Evolutionary conservation across 192 early-diverging fungal species (phyloP), one percentile per base, ranked within the genome.

Genomic region (Backusella westeae): DNA sequence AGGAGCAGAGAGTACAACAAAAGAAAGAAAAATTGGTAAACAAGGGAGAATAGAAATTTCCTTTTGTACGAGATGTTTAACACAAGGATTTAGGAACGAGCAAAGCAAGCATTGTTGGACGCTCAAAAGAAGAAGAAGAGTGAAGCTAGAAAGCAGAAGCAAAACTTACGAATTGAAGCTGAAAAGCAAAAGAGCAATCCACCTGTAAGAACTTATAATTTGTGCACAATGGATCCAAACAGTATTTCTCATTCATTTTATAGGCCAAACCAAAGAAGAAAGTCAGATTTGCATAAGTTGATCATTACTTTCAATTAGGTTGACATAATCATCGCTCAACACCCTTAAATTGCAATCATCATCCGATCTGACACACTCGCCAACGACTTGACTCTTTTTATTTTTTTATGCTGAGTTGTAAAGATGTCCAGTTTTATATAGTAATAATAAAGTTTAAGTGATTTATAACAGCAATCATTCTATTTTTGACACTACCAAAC

Each of bases 271-370:
- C 44, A 2, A 71, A 71, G 41, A 71, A 71, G 70, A 71, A 32
- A 29, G 70, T 71, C 0, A 71, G 70, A 71, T 71, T 71, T 19
- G 35, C 70, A 71, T 71, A 71, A 7, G 42, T 5, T 44, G 42
- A 42, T 1, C 26, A 32, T 32, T 32, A 32, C 29, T 32, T 32
- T 32, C 29, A 32, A 32, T 32, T 32, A 32, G 29, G 29, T 1
- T 32, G 32, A 32, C 32, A 32, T 32, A 32, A 1, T 63, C 14
- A 29, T 63, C 26, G 23, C 23, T n/a, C 26, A 29, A 23, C 23
- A 63, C 56, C 56, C 56, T 63, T 63, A 63, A 63, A 26, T 63
- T 12, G 2, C 12, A 3, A 29, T 23, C 23, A 63, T 63, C 56
- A 63, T 63, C 56, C 56, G 56, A 63, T 29, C 23, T 14, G 53